Evolutionary conservation across 495 filamentous ascomycete species (phyloP).

Genomic region (Hypoxylon subgilvum): DNA sequence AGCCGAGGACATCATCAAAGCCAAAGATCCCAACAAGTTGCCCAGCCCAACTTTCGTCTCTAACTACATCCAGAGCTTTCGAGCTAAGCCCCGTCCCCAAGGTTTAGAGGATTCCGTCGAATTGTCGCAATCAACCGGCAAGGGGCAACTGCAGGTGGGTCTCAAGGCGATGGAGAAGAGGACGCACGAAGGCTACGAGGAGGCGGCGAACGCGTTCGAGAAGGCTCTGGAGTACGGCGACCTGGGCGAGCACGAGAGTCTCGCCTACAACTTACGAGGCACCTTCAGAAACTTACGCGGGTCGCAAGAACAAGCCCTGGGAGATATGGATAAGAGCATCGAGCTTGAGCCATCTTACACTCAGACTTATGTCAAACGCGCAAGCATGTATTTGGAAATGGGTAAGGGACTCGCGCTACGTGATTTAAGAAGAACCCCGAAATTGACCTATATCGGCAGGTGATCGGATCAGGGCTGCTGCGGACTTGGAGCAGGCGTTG

Average conservation of each 20-base stretch:
- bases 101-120: constrained; percentile 83
- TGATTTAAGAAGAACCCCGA: neutral
- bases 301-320: constrained; percentile 79
- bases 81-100: constrained; percentile 73
- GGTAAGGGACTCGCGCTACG: constrained; percentile 59
- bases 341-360: constrained; percentile 85
- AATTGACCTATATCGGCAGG: constrained; percentile 56
- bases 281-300: constrained; percentile 93
- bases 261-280: constrained; percentile 93
- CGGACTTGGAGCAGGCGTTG: constrained; percentile 87
- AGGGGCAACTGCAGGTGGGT: constrained; percentile 83
- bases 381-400: constrained; percentile 95
- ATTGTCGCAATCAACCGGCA: constrained; percentile 76
- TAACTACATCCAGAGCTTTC: constrained; percentile 99
- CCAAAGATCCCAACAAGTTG: constrained; percentile 66
- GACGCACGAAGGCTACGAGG: constrained; percentile 87
- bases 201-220: constrained; percentile 83
- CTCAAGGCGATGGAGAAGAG: constrained; percentile 79
- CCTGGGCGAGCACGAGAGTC: constrained; percentile 78
- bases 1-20: constrained; percentile 82
- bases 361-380: constrained; percentile 98
- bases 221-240: constrained; percentile 82
- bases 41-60: constrained; percentile 95
- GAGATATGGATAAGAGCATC: constrained; percentile 87
- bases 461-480: constrained; percentile 81